A percentile compares a stretch with the other conserved stretches of the same genome.
Conservation (phyloP, 2,329 filamentous ascomycete genomes). For the Epichloe sp. region DNA sequence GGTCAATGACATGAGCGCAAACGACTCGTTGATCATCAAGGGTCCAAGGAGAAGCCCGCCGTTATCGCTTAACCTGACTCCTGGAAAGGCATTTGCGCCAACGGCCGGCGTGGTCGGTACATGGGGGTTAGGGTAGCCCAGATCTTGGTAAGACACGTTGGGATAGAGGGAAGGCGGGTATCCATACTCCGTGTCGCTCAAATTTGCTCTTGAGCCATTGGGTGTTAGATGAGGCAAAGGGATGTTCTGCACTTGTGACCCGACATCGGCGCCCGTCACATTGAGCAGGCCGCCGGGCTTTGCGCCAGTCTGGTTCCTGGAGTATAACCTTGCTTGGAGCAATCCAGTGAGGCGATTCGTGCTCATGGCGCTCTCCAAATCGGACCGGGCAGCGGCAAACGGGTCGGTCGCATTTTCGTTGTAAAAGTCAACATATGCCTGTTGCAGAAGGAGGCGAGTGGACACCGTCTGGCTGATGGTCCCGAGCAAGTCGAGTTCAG, state of each 20-base stretch:
- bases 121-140: slow-evolving; percentile 26
- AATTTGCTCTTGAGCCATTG: slow-evolving; percentile 43
- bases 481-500: slow-evolving; percentile 67
- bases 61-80: slow-evolving; percentile 34
- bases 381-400: slow-evolving; percentile 47
- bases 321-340: slow-evolving; percentile 61
- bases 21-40: slow-evolving; percentile 55
- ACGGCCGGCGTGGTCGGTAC: slow-evolving; percentile 28
- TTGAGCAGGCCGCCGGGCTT: slow-evolving; percentile 44
- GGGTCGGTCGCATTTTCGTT: slow-evolving; percentile 40
- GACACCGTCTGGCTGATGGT: slow-evolving; percentile 60
- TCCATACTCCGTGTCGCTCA: slow-evolving; percentile 51
- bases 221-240: slow-evolving; percentile 45
- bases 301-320: slow-evolving; percentile 47
- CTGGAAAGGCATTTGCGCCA: slow-evolving; percentile 36
- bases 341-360: slow-evolving; percentile 44
- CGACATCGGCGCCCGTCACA: slow-evolving; percentile 38
- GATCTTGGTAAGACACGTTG: slow-evolving; percentile 54
- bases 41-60: slow-evolving; percentile 64
- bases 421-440: slow-evolving; percentile 38
- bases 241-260: slow-evolving; percentile 29
- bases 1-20: slow-evolving; percentile 69
- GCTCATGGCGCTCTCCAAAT: slow-evolving; percentile 58
- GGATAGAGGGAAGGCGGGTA: slow-evolving; percentile 65
- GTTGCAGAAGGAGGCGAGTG: slow-evolving; percentile 49